Conservation (phyloP, 2,329 filamentous ascomycete species). For the Pyrenophora teres region DNA sequence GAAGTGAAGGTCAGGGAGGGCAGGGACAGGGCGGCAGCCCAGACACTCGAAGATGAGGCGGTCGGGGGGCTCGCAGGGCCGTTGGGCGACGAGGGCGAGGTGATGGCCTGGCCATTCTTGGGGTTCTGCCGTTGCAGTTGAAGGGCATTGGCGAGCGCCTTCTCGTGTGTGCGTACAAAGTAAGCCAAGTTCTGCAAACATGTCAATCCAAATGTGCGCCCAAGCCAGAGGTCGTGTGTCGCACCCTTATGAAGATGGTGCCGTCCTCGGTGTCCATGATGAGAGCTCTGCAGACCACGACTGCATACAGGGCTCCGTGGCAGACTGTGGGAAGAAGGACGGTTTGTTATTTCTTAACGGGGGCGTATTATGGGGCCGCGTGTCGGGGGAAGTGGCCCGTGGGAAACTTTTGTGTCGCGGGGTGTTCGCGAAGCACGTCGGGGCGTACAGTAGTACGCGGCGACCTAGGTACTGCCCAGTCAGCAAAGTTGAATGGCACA, state of each 20-base stretch:
- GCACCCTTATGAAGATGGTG: constrained; percentile 84
- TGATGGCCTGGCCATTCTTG: constrained; percentile 63
- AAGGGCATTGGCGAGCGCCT: constrained; percentile 92
- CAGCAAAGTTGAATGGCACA: constrained; percentile 19
- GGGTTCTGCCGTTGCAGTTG: constrained; percentile 77
- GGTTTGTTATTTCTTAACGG: constrained; percentile 11
- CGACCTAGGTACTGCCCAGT: constrained; percentile 29
- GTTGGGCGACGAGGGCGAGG: constrained; percentile 47
- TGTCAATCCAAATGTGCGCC: constrained; percentile 35
- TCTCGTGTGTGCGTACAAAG: constrained; percentile 97
- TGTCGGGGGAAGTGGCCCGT: constrained; percentile 16
- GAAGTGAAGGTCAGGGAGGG: constrained; percentile 85
- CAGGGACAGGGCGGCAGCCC: constrained; percentile 85
- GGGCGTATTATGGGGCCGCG: constrained; percentile 13
- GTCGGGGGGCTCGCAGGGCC: constrained; percentile 52
- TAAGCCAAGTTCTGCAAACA: constrained; percentile 79
- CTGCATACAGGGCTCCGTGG: constrained; percentile 39
- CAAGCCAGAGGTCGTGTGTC: constrained; percentile 17
- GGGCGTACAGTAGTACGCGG: constrained; percentile 20
- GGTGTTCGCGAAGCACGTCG: constrained; percentile 25
- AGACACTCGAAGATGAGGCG: constrained; percentile 67
- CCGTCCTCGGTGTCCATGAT: constrained; percentile 87
- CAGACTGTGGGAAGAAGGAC: constrained; percentile 5
- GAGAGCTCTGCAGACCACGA: constrained; percentile 32
- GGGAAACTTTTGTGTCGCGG: constrained; percentile 21